Evolutionary conservation across 2,329 filamentous ascomycete genomes (phyloP), one percentile per base, ranked within the genome.

Genomic region (Clonostachys rhizophaga): DNA sequence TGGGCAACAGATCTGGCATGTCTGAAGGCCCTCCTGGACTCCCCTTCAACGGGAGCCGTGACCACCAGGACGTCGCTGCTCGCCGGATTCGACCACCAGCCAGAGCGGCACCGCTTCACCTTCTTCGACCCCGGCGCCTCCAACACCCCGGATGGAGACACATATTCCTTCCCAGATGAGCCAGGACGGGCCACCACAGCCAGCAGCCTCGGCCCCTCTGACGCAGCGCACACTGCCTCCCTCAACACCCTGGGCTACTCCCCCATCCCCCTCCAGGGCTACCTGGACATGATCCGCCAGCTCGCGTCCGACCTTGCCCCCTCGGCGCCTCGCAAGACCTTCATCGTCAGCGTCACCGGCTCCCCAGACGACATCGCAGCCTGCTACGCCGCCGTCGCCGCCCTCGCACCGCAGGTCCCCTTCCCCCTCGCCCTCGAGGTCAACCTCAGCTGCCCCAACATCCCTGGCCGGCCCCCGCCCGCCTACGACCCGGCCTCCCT

Each of bases 361-460:
- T 68, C 71, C 0, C 75, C 79, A 0, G 58, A 68, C 1, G 81
- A 87, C 11, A 74, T 89, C 0, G 66, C 68, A 0, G 54, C 66
- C 47, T 84, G 81, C 65, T 85, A 86, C 58, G 50, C 53, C 1
- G 64, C 68, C 13, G 75, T 87, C 49, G 62, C 60, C 49, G 49
- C 24, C 42, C 57, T 50, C 50, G 74, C 70, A 59, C 5, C 43
- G 24, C 20, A 70, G 5, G 49, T 74, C n/a, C 54, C 58, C 2
- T 63, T 81, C 53, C 71, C 73, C 2, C 68, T 89, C 1, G 83
- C 82, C 16, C 79, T 91, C 71, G 88, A 92, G 63, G 72, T 91
- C 56, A 92, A 92, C 59, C 77, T 91, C 33, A 86, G 81, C 34
- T 91, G 88, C 55, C 88, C 88, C 0, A 91, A 92, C 57, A 91